phyloP scores from a whole-genome alignment of 2,329 filamentous ascomycete genomes.

The Cordyceps javanica region DNA sequence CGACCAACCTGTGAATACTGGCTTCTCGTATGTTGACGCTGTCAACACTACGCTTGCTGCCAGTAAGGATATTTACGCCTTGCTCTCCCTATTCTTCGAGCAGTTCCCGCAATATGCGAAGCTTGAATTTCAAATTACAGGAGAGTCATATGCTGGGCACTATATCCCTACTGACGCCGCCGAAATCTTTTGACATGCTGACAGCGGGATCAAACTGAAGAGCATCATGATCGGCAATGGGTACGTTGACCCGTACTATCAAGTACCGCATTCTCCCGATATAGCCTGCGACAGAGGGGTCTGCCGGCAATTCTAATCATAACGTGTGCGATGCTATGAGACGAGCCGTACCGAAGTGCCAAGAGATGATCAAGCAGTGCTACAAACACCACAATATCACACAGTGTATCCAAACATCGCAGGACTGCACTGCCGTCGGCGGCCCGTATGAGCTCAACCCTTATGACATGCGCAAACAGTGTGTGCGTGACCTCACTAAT shows the following conservation, averaged over 20 bases:
- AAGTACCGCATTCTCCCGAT: conserved; percentile 92
- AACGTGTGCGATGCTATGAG: conserved; percentile 83
- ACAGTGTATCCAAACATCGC: conserved; percentile 91
- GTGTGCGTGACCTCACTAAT: conserved; percentile 60
- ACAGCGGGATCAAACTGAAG: conserved; percentile 96
- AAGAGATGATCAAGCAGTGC: conserved; percentile 80
- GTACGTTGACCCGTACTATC: conserved; percentile 84
- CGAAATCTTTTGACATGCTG: conserved; percentile 89
- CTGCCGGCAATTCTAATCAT: conserved; percentile 78
- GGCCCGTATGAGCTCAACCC: conserved; percentile 94
- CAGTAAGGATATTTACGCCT: conserved; percentile 94
- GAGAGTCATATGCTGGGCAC: conserved; percentile 91
- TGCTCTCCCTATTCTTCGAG: conserved; percentile 96
- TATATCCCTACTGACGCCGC: conserved; percentile 90
- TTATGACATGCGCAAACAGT: conserved; percentile 89
- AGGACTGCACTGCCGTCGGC: conserved; percentile 96
- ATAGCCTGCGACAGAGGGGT: conserved; percentile 97
- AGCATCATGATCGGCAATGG: conserved; percentile 94
- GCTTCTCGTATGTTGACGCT: conserved; percentile 87
- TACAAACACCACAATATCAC: conserved; percentile 54
- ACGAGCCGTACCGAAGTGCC: conserved; percentile 82
- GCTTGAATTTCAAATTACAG: conserved; percentile 96
- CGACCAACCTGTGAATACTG: conserved; percentile 97
- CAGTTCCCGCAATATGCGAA: conserved; percentile 93
- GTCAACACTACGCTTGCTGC: conserved; percentile 93